Evolutionary conservation across 352 stramenopile species (phyloP).

Genomic region (Phytopythium kandeliae): DNA sequence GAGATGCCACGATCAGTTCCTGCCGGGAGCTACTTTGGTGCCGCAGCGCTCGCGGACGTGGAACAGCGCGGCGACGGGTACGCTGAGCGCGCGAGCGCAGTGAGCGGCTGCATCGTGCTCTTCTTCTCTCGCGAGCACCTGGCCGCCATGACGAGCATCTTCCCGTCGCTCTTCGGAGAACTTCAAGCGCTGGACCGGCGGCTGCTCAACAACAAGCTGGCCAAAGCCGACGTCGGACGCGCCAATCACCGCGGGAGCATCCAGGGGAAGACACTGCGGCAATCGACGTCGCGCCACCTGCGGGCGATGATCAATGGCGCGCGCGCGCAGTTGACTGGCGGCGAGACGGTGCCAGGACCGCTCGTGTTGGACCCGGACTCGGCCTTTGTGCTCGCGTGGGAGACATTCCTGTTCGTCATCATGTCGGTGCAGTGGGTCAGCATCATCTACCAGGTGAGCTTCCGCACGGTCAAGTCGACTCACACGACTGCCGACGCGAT

Average conservation of each 20-base stretch:
- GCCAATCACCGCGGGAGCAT: slow-evolving; percentile 9
- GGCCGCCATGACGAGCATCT: slow-evolving; percentile 38
- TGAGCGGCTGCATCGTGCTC: slow-evolving; percentile 47
- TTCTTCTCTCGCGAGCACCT: slow-evolving; percentile 46
- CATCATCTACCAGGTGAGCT: slow-evolving; percentile 37
- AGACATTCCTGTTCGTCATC: slow-evolving; percentile 35
- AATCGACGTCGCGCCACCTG: neutral
- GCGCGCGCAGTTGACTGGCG: neutral
- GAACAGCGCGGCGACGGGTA: slow-evolving; percentile 43
- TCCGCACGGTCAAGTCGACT: slow-evolving; percentile 18
- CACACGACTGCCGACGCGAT: slow-evolving; percentile 19
- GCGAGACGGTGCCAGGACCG: neutral
- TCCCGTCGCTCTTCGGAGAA: slow-evolving; percentile 37
- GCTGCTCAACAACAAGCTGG: slow-evolving; percentile 32
- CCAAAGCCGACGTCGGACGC: slow-evolving; percentile 17
- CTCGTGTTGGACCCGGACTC: slow-evolving; percentile 28
- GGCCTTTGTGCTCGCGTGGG: slow-evolving; percentile 24
- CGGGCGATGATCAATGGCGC: neutral
- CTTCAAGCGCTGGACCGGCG: slow-evolving; percentile 37
- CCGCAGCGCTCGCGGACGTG: slow-evolving; percentile 19
- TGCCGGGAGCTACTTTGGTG: slow-evolving; percentile 42
- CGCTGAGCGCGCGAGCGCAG: slow-evolving; percentile 40
- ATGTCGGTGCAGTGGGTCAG: slow-evolving; percentile 43
- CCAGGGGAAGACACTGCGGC: neutral
- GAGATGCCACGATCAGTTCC: slow-evolving; percentile 16